These are phyloP conservation scores for Schwanniomyces occidentalis DNA, from an alignment of 805 yeast species.

Conservation along the genomic window DNA sequence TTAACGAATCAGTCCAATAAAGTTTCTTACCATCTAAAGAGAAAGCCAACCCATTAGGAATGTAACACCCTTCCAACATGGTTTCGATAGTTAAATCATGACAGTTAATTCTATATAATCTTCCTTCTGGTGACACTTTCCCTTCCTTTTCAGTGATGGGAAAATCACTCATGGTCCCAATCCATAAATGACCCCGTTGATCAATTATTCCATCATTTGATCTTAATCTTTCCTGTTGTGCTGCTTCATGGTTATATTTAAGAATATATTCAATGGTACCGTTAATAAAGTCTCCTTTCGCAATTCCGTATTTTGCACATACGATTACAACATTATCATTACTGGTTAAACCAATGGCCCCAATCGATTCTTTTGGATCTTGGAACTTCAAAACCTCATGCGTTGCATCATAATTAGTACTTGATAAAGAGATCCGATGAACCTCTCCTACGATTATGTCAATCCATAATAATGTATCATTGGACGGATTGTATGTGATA, in stretches of 20 bases:
- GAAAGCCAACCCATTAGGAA: conserved; percentile 68
- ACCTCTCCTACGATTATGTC: conserved; percentile 42
- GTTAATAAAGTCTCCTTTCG: conserved; percentile 47
- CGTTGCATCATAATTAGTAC: conserved; percentile 12
- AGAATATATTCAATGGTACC: conserved; percentile 40
- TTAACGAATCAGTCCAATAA: conserved; percentile 44
- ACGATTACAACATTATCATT: conserved; percentile 55
- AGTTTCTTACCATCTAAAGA: conserved; percentile 26
- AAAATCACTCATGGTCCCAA: conserved; percentile 77
- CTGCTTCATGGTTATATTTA: conserved; percentile 32
- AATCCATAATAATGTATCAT: conserved; percentile 51
- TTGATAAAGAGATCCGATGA: conserved; percentile 30
- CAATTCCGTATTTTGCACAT: conserved; percentile 69
- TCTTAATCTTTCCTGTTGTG: conserved; percentile 24
- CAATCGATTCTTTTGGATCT: conserved; percentile 48
- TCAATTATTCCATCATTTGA: conserved; percentile 86
- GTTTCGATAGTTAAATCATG: conserved; percentile 29
- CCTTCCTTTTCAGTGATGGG: conserved; percentile 24
- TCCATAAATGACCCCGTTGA: conserved; percentile 72
- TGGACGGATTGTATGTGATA: conserved; percentile 57
- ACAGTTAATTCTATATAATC: conserved; percentile 33
- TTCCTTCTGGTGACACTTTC: conserved; percentile 51
- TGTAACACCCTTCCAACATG: conserved; percentile 39
- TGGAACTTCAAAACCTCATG: conserved; percentile 43
- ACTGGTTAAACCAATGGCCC: conserved; percentile 69